Percentiles rank a stretch among this genome's conserved stretches.
These are phyloP conservation scores for Raffaelea arxii DNA, from an alignment of 2,329 filamentous ascomycete species.

Conservation along the genomic window DNA sequence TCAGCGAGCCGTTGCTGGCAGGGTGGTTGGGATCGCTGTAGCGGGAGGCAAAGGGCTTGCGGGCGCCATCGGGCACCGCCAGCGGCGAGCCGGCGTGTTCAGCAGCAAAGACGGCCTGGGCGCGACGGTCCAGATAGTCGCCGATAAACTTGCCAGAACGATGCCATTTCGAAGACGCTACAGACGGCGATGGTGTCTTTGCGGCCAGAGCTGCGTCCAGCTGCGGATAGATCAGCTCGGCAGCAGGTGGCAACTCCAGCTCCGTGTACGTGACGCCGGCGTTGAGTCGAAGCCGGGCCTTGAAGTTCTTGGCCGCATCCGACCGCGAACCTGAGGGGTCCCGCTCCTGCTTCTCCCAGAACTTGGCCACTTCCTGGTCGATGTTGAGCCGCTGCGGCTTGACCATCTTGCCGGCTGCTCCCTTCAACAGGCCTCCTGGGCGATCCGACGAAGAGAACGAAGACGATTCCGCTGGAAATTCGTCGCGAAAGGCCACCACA, in stretches of 20 bases:
- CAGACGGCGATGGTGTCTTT: no score
- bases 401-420: conserved; percentile 8
- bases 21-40: conserved; percentile 42
- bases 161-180: conserved; percentile 22
- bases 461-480: conserved; percentile 7
- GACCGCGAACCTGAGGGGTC: conserved; percentile 10
- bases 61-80: conserved; percentile 18
- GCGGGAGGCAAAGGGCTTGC: conserved; percentile 30
- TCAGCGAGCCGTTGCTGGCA: conserved; percentile 35
- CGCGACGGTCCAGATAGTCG: conserved; percentile 38
- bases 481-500: conserved; percentile 20
- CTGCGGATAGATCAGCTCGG: conserved; percentile 27
- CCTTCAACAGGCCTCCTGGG: conserved; percentile 7
- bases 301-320: conserved; percentile 13
- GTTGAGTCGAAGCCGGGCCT: conserved; percentile 22
- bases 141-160: conserved; percentile 25
- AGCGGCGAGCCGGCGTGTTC: conserved; percentile 14
- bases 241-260: conserved; percentile 26
- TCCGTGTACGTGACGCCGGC: conserved; percentile 26
- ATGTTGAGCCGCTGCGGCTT: conserved; percentile 19
- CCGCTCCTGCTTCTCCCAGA: conserved; percentile 11
- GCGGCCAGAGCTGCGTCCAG: conserved; percentile 19
- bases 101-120: conserved; percentile 23
- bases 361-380: conserved; percentile 24
- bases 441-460: background rate